Base-by-base conservation (phyloP, 148 eudicot species). In the Silene conica region DNA sequence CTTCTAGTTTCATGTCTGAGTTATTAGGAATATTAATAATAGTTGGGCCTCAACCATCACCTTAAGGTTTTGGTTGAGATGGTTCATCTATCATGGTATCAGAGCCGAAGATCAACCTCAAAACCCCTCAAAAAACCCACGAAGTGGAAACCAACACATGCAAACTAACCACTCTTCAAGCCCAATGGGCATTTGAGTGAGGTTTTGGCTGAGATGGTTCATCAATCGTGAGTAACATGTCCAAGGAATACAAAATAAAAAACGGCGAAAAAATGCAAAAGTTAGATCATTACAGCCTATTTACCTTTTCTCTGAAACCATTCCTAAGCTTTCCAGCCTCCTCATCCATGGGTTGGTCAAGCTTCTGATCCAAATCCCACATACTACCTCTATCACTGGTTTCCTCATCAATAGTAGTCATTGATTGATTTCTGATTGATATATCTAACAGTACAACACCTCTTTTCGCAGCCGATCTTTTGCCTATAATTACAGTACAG, bases 281-380 rank as follows among this genome's bases (percentile, higher is more conserved):
- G 1, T 66, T 14, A 26, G 18, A 22, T 43, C 14, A 34, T 34
- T 52, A 10, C 1, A 55, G 2, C 23, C n/a, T 12, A 0, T 3
- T 83, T 72, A 87, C 99, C 96, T 95, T 92, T 85, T 92, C 94
- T 83, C 87, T 80, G 65, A 88, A 86, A 80, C 86, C 89, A 74
- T 80, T 90, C 80, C 75, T 88, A 62, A 95, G 84, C 77, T 84
- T 92, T 73, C 89, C 99, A 74, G 97, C 96, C 76, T 92, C 98
- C 82, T 90, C 96, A 80, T 92, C 98, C 96, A 90, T 89, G 70
- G 93, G 89, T 79, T 92, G 97, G 78, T 92, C 97, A 77, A 96
- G 90, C 85, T 83, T 92, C 81, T 89, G 96, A 46, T 90, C 97
- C 89, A 96, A 86, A 77, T 55, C 97, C 97, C 97, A 96, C 92